Conservation (phyloP, 2,329 filamentous ascomycete genomes). For the Lasiodiplodia gonubiensis region DNA sequence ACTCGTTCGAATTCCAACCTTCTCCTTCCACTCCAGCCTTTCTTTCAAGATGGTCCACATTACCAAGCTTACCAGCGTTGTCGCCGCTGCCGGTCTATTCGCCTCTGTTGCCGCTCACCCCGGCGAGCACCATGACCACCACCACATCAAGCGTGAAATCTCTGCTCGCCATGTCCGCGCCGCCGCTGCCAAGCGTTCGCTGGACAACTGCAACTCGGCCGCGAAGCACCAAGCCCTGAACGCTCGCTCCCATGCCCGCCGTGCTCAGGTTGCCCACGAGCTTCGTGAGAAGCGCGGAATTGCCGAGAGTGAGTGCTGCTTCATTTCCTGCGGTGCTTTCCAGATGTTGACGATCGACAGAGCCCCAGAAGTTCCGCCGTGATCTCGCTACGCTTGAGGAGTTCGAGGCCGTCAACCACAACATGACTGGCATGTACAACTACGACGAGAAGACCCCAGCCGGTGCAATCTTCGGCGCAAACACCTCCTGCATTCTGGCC, state of each 20-base stretch:
- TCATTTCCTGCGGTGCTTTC: not conserved
- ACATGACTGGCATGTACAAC: conserved; percentile 36
- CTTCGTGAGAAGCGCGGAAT: conserved; percentile 39
- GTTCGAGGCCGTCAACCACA: conserved; percentile 40
- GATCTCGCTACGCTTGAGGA: conserved; percentile 40
- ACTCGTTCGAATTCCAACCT: not conserved
- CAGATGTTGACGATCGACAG: not conserved
- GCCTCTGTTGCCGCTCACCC: conserved; percentile 38
- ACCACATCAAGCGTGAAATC: conserved; percentile 40
- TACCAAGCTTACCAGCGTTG: conserved; percentile 33
- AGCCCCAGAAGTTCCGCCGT: conserved; percentile 37
- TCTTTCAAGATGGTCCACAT: conserved; percentile 34
- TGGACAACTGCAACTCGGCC: conserved; percentile 33
- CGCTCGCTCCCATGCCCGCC: conserved; percentile 34
- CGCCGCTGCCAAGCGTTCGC: conserved; percentile 34
- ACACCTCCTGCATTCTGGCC: conserved; percentile 43
- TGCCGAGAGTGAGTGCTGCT: conserved; percentile 29
- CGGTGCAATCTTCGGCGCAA: conserved; percentile 39
- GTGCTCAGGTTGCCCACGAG: conserved; percentile 32
- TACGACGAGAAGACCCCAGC: conserved; percentile 37
- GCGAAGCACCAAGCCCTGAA: conserved; percentile 34
- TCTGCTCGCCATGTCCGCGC: conserved; percentile 35
- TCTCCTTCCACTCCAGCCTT: not conserved
- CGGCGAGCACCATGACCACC: conserved; percentile 42
- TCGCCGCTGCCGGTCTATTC: conserved; percentile 34